A percentile compares a stretch with the other conserved stretches of the same genome.
Evolutionary conservation across 106 monocot species (phyloP).

Genomic region (Posidonia australis): DNA sequence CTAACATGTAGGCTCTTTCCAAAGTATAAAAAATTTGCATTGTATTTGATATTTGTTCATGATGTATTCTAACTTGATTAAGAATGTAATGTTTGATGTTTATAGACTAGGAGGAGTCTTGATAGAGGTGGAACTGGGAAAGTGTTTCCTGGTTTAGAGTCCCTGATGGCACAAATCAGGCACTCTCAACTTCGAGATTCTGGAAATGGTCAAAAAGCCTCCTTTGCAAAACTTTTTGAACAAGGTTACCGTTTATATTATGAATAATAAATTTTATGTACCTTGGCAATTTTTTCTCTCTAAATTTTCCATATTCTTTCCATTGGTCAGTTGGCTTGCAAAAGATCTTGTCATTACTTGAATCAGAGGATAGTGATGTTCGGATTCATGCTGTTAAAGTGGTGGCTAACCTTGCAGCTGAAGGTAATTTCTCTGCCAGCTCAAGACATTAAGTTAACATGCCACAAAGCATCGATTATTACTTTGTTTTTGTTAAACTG

Average conservation of each 20-base stretch:
- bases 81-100: neutral
- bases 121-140: constrained; percentile 72
- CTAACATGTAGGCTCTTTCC: too few species aligned
- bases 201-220: constrained; percentile 68
- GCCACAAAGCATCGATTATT: too few species aligned
- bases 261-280: neutral
- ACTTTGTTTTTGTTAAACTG: too few species aligned
- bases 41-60: neutral
- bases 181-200: constrained; percentile 51
- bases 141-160: constrained; percentile 64
- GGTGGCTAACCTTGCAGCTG: constrained; percentile 94
- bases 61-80: neutral
- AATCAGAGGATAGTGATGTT: constrained; percentile 94
- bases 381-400: constrained; percentile 98
- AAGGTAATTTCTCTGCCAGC: constrained; percentile 82
- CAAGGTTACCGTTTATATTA: neutral
- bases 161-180: constrained; percentile 67
- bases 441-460: too few species aligned
- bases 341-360: constrained; percentile 91
- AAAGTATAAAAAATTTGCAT: neutral
- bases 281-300: neutral
- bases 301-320: neutral
- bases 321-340: constrained; percentile 75
- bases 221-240: constrained; percentile 61
- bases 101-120: constrained; percentile 83